Conservation (phyloP, 257 asterid genomes). For the Solanum paucissectum region DNA sequence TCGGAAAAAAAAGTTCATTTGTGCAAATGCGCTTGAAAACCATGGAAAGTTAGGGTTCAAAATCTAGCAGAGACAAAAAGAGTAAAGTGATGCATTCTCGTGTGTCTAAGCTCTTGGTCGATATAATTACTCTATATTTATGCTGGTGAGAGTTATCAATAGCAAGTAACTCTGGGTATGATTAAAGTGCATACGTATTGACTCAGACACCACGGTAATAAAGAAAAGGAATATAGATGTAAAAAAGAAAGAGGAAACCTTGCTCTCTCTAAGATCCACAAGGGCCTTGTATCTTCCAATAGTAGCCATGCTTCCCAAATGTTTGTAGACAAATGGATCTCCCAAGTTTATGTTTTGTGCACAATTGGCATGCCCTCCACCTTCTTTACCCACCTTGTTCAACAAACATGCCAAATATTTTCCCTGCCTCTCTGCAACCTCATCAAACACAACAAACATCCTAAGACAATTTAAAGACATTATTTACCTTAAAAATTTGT, state of each 20-base stretch:
- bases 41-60: neutral
- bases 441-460: neutral
- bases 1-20: neutral
- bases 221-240: neutral
- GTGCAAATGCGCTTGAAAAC: neutral
- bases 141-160: neutral
- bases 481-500: neutral
- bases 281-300: conserved; percentile 91
- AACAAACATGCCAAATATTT: conserved; percentile 56
- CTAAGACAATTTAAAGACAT: neutral
- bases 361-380: conserved; percentile 65
- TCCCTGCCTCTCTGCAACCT: conserved; percentile 98
- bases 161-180: too few species aligned
- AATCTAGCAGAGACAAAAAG: neutral
- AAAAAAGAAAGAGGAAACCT: conserved; percentile 28
- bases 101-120: neutral
- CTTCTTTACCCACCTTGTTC: conserved; percentile 56
- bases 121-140: neutral
- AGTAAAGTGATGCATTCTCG: neutral
- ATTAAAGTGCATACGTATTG: neutral
- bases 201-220: neutral
- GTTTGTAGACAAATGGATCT: conserved; percentile 56
- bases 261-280: conserved; percentile 93
- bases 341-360: conserved; percentile 51
- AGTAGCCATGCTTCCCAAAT: conserved; percentile 96